Base-by-base conservation (phyloP, 2,329 filamentous ascomycete genomes). In the Calonectria henricotiae region DNA sequence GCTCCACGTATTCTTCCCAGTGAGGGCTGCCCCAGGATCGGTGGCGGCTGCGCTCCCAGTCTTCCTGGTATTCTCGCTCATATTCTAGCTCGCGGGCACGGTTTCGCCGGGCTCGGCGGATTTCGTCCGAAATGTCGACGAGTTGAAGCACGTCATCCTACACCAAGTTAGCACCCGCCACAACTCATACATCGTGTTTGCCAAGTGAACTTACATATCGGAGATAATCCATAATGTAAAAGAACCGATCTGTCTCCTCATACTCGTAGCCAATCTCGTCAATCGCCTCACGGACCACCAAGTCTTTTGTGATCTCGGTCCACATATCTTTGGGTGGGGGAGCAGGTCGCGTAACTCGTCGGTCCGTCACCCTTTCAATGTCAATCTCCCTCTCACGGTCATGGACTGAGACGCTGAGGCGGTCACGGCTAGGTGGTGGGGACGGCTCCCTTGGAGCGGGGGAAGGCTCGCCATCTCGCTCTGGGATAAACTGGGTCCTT, bases 291-390 rank as follows among this genome's bases (percentile, higher is more conserved):
- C 92, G 91, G 69, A 92, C 87, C 17, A 98, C 94, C 41, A 98
- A 84, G 75, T 98, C 95, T 83, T 97, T 98, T 54, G 96, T 97
- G 76, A 99, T 94, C 83, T 98, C 96, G 0, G 96, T 99, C 96
- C 96, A 98, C 85, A 97, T 93, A 70, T 92, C 90, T 67, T 89
- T 88, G 37, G 88, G 84, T 62, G 82, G 78, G 61, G 71, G 27
- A 30, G 27, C 81, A 71, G 78, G 81, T 39, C 82, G 83, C 67
- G 83, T 81, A 25, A 85, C 84, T 73, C 81, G 85, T 73, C 84
- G 84, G 71, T 92, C 90, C 20, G 85, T 86, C 27, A 86, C 85
- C 75, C 89, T 88, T 61, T 90, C 88, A 35, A 90, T 83, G 61
- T 90, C 88, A 46, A 88, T 81, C 37, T 87, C 85, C 13, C 83